A percentile compares a stretch with the other conserved stretches of the same genome.
Conservation (phyloP, 2,329 filamentous ascomycete genomes). For the Penicillium griseofulvum region DNA sequence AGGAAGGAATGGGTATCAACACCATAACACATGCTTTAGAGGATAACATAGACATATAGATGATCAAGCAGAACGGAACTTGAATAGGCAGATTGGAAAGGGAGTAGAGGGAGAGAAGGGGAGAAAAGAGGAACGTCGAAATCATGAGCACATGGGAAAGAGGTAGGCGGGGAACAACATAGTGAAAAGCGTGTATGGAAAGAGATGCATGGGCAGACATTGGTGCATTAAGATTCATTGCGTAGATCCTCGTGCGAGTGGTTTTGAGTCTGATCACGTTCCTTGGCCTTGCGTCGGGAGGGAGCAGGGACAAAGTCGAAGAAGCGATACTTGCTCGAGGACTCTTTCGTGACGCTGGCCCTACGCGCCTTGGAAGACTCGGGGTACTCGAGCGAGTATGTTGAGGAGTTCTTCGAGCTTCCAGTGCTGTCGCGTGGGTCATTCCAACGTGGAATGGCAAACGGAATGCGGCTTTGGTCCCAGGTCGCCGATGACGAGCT, state of each 20-base stretch:
- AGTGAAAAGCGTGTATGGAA: constrained; percentile 23
- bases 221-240: constrained; percentile 28
- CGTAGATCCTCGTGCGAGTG: constrained; percentile 36
- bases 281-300: constrained; percentile 43
- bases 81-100: constrained; percentile 13
- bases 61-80: neutral
- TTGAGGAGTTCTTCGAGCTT: constrained; percentile 49
- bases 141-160: constrained; percentile 35
- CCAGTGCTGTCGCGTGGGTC: constrained; percentile 44
- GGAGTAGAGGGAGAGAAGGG: constrained; percentile 7
- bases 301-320: constrained; percentile 46
- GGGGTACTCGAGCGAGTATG: constrained; percentile 43
- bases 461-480: constrained; percentile 44
- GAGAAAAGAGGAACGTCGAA: constrained; percentile 27
- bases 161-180: constrained; percentile 10
- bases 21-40: constrained; percentile 42
- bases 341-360: constrained; percentile 40
- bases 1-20: constrained; percentile 43
- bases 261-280: constrained; percentile 36
- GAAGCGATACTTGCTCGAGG: constrained; percentile 43
- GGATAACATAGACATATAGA: constrained; percentile 11
- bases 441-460: constrained; percentile 40
- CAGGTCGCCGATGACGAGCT: constrained; percentile 45
- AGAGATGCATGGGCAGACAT: constrained; percentile 22
- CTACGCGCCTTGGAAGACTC: constrained; percentile 38